Evolutionary conservation across 768 basidiomycete species (phyloP).

Genomic region (Lenzites betulinus): DNA sequence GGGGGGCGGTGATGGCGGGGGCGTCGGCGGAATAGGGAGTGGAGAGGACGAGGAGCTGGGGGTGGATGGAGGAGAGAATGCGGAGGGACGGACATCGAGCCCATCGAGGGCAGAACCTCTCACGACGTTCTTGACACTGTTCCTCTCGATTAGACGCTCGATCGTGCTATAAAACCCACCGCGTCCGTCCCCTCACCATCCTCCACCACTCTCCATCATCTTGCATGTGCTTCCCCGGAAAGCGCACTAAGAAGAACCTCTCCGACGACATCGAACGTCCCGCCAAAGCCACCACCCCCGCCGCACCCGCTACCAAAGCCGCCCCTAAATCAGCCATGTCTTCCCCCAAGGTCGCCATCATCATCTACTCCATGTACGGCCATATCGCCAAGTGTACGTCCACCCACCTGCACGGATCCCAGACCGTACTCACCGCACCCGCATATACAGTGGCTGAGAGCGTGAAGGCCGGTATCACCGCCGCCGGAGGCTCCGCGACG

Average conservation of each 20-base stretch:
- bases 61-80: slow-evolving; percentile 9
- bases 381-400: slow-evolving; percentile 68
- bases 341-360: slow-evolving; percentile 61
- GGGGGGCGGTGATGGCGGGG: slow-evolving; percentile 6
- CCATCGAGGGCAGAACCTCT: slow-evolving; percentile 21
- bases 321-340: slow-evolving; percentile 13
- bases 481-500: slow-evolving; percentile 45
- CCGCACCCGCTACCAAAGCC: slow-evolving; percentile 12
- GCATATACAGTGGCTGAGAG: slow-evolving; percentile 57
- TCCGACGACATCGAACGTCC: slow-evolving; percentile 19
- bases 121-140: slow-evolving; percentile 8
- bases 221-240: slow-evolving; percentile 28
- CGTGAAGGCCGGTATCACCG: slow-evolving; percentile 43
- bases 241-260: slow-evolving; percentile 22
- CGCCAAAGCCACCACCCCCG: slow-evolving; percentile 2
- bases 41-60: background rate
- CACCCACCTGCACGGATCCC: background rate
- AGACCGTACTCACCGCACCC: background rate
- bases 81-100: slow-evolving; percentile 5
- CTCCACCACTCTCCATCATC: background rate
- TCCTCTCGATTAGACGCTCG: slow-evolving; percentile 5
- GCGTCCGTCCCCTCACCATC: background rate
- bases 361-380: slow-evolving; percentile 77
- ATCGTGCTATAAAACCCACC: slow-evolving; percentile 12
- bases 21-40: background rate